A percentile compares a stretch with the other conserved stretches of the same genome.
Conservation (phyloP, 768 basidiomycete genomes). For the Suillus fuscotomentosus region DNA sequence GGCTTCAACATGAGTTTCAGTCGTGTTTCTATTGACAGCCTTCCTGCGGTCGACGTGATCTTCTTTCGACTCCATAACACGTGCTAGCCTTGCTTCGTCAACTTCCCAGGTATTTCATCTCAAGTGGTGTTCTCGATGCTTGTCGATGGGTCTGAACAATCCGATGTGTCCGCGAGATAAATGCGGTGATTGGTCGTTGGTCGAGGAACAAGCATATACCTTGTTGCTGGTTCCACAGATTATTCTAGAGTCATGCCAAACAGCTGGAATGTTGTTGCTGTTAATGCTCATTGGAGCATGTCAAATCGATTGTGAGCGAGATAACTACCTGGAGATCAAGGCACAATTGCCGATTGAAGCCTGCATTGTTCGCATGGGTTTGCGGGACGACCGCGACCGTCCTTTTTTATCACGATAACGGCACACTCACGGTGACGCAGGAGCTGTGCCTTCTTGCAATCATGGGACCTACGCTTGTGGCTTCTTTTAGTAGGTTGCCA, state of each 20-base stretch:
- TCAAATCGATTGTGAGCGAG: not conserved
- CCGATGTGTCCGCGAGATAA: not conserved
- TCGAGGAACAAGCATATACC: not conserved
- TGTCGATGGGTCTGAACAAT: not conserved
- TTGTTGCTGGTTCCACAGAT: not conserved
- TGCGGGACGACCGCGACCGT: not conserved
- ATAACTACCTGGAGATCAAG: not conserved
- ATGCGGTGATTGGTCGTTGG: not conserved
- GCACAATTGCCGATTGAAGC: conserved; percentile 1
- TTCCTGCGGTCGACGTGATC: not conserved
- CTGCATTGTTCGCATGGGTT: conserved; percentile 1
- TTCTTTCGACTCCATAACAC: conserved; percentile 2
- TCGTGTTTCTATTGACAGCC: conserved; percentile 2
- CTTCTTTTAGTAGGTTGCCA: not conserved
- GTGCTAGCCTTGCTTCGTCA: not conserved
- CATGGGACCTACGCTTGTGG: conserved; percentile 3
- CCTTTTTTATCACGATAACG: conserved; percentile 11
- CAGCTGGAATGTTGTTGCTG: not conserved
- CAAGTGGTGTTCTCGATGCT: not conserved
- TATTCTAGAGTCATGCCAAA: not conserved
- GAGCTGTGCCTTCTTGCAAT: conserved; percentile 7
- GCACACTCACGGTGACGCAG: conserved; percentile 1
- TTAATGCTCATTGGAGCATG: not conserved
- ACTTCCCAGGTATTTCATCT: not conserved
- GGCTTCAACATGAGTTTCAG: conserved; percentile 5